Evolutionary conservation across 345 rosid genomes (phyloP).

Genomic region (Populus nigra): DNA sequence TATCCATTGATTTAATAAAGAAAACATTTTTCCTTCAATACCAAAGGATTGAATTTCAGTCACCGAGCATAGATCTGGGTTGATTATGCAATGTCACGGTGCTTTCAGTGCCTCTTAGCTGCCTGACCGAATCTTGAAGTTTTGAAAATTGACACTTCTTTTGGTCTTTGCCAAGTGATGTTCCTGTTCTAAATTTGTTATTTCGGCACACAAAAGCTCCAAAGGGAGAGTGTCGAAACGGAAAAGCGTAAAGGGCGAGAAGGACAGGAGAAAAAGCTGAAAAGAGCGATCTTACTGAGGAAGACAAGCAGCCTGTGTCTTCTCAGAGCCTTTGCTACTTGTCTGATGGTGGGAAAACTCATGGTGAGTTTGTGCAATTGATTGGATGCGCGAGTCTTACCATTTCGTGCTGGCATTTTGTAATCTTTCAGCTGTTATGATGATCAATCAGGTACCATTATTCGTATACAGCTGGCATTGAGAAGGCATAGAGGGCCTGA

Average conservation of each 20-base stretch:
- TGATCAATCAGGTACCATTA: constrained; percentile 36
- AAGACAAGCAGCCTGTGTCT: constrained; percentile 47
- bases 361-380: not conserved
- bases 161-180: constrained; percentile 11
- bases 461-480: constrained; percentile 43
- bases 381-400: not conserved
- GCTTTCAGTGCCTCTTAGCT: constrained; percentile 43
- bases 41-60: too few relatives aligned
- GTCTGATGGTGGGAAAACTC: constrained; percentile 33
- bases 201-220: constrained; percentile 52
- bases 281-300: constrained; percentile 61
- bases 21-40: not conserved
- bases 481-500: constrained; percentile 21
- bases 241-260: constrained; percentile 26
- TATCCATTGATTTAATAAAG: not conserved
- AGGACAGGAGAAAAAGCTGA: constrained; percentile 35
- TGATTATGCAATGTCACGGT: constrained; percentile 44
- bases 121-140: constrained; percentile 33
- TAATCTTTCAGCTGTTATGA: constrained; percentile 1
- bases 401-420: not conserved
- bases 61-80: not conserved
- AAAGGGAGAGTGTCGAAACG: constrained; percentile 33
- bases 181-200: constrained; percentile 36
- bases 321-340: constrained; percentile 24
- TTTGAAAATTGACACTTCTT: constrained; percentile 1